Conservation (phyloP, 2,329 filamentous ascomycete species). For the Diaporthe vaccinii region DNA sequence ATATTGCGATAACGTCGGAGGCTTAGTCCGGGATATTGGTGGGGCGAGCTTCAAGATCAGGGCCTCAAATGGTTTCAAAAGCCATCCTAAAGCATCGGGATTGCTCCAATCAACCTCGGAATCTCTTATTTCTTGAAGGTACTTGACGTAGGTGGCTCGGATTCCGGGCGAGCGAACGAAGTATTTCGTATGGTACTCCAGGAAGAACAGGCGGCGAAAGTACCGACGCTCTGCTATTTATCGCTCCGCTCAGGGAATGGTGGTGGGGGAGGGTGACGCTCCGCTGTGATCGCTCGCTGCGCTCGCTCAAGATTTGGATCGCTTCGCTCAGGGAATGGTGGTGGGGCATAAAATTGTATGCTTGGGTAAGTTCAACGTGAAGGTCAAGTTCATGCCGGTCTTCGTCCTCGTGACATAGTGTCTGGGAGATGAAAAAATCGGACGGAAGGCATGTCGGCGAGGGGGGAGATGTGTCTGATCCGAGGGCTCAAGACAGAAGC, state of each 20-base stretch:
- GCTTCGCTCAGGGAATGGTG: too few species aligned
- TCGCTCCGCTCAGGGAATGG: too few species aligned
- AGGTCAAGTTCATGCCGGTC: constrained; percentile 11
- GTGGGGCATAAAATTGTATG: too few species aligned
- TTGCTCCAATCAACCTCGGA: not conserved
- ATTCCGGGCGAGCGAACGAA: constrained; percentile 3
- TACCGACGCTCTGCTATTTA: too few species aligned
- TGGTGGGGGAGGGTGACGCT: too few species aligned
- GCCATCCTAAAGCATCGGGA: not conserved
- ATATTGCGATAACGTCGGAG: not conserved
- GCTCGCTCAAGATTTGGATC: too few species aligned
- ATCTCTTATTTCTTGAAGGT: constrained; percentile 1
- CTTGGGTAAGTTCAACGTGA: too few species aligned
- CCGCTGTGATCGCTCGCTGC: too few species aligned
- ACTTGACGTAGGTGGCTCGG: not conserved
- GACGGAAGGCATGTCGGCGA: not conserved
- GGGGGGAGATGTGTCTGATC: not conserved
- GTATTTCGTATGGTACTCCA: not conserved
- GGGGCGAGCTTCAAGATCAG: not conserved
- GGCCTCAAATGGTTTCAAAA: constrained; percentile 13
- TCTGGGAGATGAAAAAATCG: constrained; percentile 1
- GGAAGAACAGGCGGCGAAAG: constrained; percentile 13
- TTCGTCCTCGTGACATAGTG: not conserved
- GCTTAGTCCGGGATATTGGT: not conserved
- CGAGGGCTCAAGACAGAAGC: too few species aligned